Evolutionary conservation across 2,329 filamentous ascomycete species (phyloP).

Genomic region (Arthrobotrys entomopaga): DNA sequence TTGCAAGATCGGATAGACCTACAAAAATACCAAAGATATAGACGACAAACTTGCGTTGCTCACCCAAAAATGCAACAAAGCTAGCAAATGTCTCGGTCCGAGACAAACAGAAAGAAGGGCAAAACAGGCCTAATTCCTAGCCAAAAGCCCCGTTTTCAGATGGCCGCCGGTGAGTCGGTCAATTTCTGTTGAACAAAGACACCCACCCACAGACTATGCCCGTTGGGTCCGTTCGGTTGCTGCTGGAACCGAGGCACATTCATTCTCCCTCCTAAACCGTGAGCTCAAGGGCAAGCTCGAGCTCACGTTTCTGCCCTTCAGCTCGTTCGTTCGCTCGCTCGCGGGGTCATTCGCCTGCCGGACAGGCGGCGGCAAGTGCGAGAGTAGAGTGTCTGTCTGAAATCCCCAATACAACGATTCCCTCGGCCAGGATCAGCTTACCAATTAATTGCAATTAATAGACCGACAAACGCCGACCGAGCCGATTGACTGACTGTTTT

Average conservation of each 20-base stretch:
- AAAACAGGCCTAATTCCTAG: slow-evolving; percentile 8
- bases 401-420: slow-evolving; percentile 32
- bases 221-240: slow-evolving; percentile 15
- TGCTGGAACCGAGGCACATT: slow-evolving; percentile 47
- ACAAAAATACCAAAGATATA: not conserved
- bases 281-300: slow-evolving; percentile 4
- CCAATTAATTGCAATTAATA: slow-evolving; percentile 30
- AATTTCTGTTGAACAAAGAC: slow-evolving; percentile 36
- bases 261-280: not conserved
- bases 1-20: no score
- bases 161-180: slow-evolving; percentile 28
- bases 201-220: not conserved
- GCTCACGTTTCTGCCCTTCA: slow-evolving; percentile 31
- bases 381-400: not conserved
- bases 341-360: slow-evolving; percentile 29
- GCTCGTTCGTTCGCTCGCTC: no score
- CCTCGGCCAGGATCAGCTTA: slow-evolving; percentile 55
- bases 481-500: slow-evolving; percentile 23
- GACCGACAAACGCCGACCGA: slow-evolving; percentile 42
- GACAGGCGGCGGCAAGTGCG: slow-evolving; percentile 40
- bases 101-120: slow-evolving; percentile 20
- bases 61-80: slow-evolving; percentile 45
- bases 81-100: not conserved
- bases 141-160: not conserved
- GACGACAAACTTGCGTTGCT: slow-evolving; percentile 24